Percentiles rank a stretch among this genome's conserved stretches.
Conservation (phyloP, 2,329 filamentous ascomycete genomes). For the Harringtonia aguacate region DNA sequence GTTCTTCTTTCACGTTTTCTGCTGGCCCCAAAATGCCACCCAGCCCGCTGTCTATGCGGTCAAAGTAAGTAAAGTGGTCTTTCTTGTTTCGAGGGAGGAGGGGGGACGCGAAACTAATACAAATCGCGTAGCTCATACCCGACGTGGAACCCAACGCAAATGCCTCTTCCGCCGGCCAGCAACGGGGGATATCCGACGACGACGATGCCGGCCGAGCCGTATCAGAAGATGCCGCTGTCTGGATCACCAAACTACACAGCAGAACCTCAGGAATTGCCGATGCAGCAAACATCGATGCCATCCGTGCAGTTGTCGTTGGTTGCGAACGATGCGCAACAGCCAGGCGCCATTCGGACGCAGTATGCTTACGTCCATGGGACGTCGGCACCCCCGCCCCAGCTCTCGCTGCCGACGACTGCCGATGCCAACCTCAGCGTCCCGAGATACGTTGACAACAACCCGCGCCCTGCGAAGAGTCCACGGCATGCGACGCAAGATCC, state of each 20-base stretch:
- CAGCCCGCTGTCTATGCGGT: slow-evolving; percentile 43
- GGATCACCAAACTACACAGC: slow-evolving; percentile 34
- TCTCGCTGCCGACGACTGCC: slow-evolving; percentile 29
- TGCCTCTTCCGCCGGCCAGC: slow-evolving; percentile 23
- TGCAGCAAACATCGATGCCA: slow-evolving; percentile 42
- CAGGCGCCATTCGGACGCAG: slow-evolving; percentile 36
- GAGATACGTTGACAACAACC: slow-evolving; percentile 44
- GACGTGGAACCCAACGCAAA: slow-evolving; percentile 41
- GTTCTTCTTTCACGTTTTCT: slow-evolving; percentile 47
- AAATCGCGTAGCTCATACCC: slow-evolving; percentile 40
- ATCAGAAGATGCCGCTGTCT: slow-evolving; percentile 41
- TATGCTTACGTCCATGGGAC: slow-evolving; percentile 44
- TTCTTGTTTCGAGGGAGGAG: neutral
- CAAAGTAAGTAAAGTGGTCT: slow-evolving; percentile 37
- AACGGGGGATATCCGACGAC: slow-evolving; percentile 30
- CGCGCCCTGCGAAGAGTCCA: slow-evolving; percentile 45
- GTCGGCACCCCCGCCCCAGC: slow-evolving; percentile 37
- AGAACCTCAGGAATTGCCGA: slow-evolving; percentile 42
- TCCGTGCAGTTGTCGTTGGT: slow-evolving; percentile 41
- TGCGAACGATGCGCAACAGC: slow-evolving; percentile 35
- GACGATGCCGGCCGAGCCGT: slow-evolving; percentile 38
- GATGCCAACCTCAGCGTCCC: slow-evolving; percentile 40
- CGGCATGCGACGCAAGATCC: slow-evolving; percentile 44
- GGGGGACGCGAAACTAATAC: slow-evolving; percentile 1
- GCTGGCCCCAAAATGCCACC: slow-evolving; percentile 41